A percentile compares a stretch with the other conserved stretches of the same genome.
These are phyloP conservation scores for Elaeis guineensis DNA, from an alignment of 176 grass and related monocot species.

Conservation along the genomic window DNA sequence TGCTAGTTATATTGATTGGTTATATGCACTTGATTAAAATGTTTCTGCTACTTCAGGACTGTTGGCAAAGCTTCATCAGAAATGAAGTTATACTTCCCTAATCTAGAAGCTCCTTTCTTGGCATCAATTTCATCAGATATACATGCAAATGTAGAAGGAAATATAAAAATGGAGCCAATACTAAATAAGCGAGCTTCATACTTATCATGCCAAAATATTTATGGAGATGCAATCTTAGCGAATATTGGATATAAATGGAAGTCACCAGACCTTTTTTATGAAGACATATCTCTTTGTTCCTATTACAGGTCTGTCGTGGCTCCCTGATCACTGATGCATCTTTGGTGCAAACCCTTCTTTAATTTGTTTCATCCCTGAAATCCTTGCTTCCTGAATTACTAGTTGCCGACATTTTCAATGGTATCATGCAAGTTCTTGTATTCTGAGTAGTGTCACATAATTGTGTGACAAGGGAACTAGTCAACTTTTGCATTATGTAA, in stretches of 20 bases:
- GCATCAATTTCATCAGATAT: conserved; percentile 25
- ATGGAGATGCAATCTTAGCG: conserved; percentile 82
- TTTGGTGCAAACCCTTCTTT: no score
- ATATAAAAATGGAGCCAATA: conserved; percentile 20
- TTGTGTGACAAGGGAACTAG: no score
- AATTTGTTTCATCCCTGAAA: no score
- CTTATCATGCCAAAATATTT: conserved; percentile 83
- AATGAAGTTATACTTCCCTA: conserved; percentile 75
- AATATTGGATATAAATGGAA: conserved; percentile 82
- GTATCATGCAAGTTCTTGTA: no score
- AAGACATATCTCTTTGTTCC: conserved; percentile 61
- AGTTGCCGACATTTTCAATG: no score
- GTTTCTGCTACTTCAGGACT: conserved; percentile 50
- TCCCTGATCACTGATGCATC: conserved; percentile 12
- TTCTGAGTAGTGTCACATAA: no score
- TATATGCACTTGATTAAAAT: conserved; percentile 15
- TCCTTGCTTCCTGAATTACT: no score
- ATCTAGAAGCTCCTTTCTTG: conserved; percentile 39
- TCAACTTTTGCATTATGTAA: no score
- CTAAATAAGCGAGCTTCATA: conserved; percentile 75
- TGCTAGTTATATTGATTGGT: background rate
- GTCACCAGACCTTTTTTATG: conserved; percentile 49
- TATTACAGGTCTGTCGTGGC: conserved; percentile 57
- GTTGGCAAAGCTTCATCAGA: conserved; percentile 90
- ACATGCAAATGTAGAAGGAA: conserved; percentile 9